Evolutionary conservation across 202 grass and related monocot genomes (phyloP), one percentile per base, ranked within the genome.

Genomic region (Setaria italica): DNA sequence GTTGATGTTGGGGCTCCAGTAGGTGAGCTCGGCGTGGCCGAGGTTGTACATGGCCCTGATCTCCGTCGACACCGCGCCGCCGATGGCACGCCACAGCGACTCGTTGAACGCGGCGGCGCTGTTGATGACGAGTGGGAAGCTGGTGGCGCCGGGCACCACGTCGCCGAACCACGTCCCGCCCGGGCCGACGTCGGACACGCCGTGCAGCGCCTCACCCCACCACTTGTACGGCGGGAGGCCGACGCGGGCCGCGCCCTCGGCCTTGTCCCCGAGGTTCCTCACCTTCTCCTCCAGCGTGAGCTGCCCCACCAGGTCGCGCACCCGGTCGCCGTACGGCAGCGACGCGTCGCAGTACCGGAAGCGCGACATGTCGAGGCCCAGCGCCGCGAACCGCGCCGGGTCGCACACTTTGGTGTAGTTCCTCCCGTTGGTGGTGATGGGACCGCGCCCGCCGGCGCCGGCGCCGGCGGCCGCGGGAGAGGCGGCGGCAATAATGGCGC

Each of bases 1-100:
- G 78, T 95, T 93, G 77, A 95, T 88, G 81, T 92, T 91, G 45
- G 93, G 93, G 81, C 91, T 90, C 93, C 89, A 95, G 84, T 87
- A 90, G 0, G 90, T 85, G n/a, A 93, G 88, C 60, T 85, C 84
- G 8, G 88, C 90, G 21, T 87, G 85, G 7, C 93, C 90, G 0
- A 95, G 86, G 83, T 93, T 92, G 86, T 91, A 86, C 93, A 93
- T 92, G 16, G 90, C 90, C 74, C 90, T 41, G 19, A 85, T 64
- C 76, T 93, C 91, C 3, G 84, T 91, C 0, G 88, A 89, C 72
- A 86, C 73, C 0, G 9, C 86, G 63, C 20, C 55, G 60, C 87
- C 92, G 17, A 94, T 62, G 83, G 45, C 57, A 4, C 66, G 68
- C 81, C 89, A 92, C 76, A 91, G 86, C 33, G 93, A 50, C 78